Evolutionary conservation across 1,284 basidiomycete species (phyloP), one percentile per base, ranked within the genome.

Genomic region (Xerocomus amazonicus): DNA sequence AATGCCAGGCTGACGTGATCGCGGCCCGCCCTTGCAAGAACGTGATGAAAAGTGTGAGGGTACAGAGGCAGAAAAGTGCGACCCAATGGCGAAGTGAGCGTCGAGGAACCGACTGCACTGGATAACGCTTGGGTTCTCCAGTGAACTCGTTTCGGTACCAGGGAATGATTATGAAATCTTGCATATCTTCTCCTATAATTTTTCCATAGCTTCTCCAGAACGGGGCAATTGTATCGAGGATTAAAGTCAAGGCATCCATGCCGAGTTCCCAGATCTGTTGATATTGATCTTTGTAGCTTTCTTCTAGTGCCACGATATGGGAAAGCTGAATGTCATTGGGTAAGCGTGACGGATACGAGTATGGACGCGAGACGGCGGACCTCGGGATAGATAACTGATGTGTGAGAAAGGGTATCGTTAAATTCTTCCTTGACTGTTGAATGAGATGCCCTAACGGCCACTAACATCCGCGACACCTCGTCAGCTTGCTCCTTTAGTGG

Each of bases 71-170:
- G 10, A 76, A 56, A 16, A 88, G 73, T 8, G 75, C 79, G 16
- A 83, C 56, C 85, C 85, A 88, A 56, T 89, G 87, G 3, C 73
- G 76, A 47, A 78, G 56, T 2, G 85, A 84, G 23, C 86, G 81
- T 50, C 61, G 68, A n/a, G 86, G 86, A 43, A 88, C 65, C 2
- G 60, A 64, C 33, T 65, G 62, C 59, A 89, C 79, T 5, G 71
- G 73, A 59, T 87, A 88, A 58, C 81, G 74, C 56, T 85, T 83
- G 34, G 79, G 51, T 69, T 87, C 84, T 35, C 86, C 86, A 0
- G 86, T 88, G 62, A 88, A 89, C 59, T 88, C 86, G 63, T 89
- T 87, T 37, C 87, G 78, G 58, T 89, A 89, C 59, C 85, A 76
- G 9, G 87, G 87, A 53, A 90, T 80, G 57, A 88, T 84, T 54